Percentiles rank a stretch among this genome's conserved stretches.
Conservation (phyloP, 768 basidiomycete genomes). For the Rhodotorula taiwanensis region DNA sequence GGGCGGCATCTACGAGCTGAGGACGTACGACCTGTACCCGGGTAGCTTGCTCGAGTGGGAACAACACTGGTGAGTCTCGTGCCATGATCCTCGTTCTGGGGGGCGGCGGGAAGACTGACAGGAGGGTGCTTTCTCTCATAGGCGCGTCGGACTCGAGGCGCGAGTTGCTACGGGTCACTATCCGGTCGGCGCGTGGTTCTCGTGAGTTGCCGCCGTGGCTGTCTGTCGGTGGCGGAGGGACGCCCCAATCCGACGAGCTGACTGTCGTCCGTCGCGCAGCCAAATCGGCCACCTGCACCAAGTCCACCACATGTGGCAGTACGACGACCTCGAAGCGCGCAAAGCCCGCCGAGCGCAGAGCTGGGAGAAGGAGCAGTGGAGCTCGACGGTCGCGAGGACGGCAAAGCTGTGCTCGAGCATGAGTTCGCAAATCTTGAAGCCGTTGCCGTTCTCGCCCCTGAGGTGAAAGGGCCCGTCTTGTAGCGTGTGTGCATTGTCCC, state of each 20-base stretch:
- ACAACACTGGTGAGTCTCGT: slow-evolving; percentile 60
- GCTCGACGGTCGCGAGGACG: slow-evolving; percentile 22
- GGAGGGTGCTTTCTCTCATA: slow-evolving; percentile 41
- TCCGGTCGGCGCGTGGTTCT: slow-evolving; percentile 85
- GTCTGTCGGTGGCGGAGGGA: neutral
- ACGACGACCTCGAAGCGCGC: slow-evolving; percentile 57
- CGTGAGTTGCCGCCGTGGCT: slow-evolving; percentile 37
- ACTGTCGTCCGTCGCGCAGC: neutral
- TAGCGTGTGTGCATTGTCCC: neutral
- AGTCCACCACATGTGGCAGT: slow-evolving; percentile 97
- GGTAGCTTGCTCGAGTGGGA: slow-evolving; percentile 95
- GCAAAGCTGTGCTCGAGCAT: slow-evolving; percentile 47
- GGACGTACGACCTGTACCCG: slow-evolving; percentile 72
- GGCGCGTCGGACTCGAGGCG: slow-evolving; percentile 91
- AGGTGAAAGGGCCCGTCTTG: slow-evolving; percentile 10
- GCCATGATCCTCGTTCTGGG: neutral
- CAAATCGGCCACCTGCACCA: slow-evolving; percentile 49
- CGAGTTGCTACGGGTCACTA: slow-evolving; percentile 68
- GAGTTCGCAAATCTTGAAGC: slow-evolving; percentile 75
- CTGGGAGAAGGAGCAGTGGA: slow-evolving; percentile 11
- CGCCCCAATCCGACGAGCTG: too few species aligned
- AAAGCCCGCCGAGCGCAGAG: slow-evolving; percentile 54
- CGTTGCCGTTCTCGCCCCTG: slow-evolving; percentile 75
- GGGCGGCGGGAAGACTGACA: neutral
- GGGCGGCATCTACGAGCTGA: slow-evolving; percentile 88